These are phyloP conservation scores for Cladosporium sp. DNA, from an alignment of 2,329 filamentous ascomycete genomes.

Conservation along the genomic window DNA sequence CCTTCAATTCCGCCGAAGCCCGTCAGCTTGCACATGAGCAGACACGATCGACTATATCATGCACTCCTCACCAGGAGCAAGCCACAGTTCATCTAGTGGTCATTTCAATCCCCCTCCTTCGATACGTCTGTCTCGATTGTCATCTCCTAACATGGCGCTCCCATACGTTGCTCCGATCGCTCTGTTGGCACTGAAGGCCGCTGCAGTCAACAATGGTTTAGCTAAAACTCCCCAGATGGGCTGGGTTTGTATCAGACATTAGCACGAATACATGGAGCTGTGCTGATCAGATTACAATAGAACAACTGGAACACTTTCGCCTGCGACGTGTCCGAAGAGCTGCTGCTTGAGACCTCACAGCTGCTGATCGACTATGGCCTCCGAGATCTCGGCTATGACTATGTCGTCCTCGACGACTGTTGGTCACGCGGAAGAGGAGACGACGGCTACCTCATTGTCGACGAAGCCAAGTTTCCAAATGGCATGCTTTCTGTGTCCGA, in stretches of 20 bases:
- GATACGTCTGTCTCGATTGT: too few relatives aligned
- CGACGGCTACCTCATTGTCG: conserved; percentile 41
- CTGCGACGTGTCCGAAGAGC: conserved; percentile 44
- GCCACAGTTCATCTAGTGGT: neutral
- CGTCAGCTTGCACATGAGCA: neutral
- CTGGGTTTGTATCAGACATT: conserved; percentile 20
- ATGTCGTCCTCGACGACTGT: conserved; percentile 52
- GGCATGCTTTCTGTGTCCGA: conserved; percentile 47
- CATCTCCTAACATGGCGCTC: neutral
- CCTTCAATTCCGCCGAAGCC: conserved; percentile 1
- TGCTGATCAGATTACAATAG: neutral
- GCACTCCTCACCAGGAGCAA: neutral
- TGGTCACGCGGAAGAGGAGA: conserved; percentile 45
- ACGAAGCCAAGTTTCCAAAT: conserved; percentile 41
- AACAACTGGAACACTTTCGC: conserved; percentile 42
- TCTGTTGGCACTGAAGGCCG: neutral
- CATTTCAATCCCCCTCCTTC: too few relatives aligned
- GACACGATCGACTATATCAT: neutral
- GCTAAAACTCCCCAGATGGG: conserved; percentile 37
- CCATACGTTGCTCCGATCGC: conserved; percentile 4
- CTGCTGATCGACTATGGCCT: conserved; percentile 44
- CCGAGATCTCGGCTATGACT: conserved; percentile 48
- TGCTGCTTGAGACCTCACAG: conserved; percentile 45
- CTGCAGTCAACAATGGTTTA: conserved; percentile 31
- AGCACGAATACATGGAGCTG: neutral